phyloP scores from a whole-genome alignment of 148 eudicot genomes.

The Mesembryanthemum crystallinum region DNA sequence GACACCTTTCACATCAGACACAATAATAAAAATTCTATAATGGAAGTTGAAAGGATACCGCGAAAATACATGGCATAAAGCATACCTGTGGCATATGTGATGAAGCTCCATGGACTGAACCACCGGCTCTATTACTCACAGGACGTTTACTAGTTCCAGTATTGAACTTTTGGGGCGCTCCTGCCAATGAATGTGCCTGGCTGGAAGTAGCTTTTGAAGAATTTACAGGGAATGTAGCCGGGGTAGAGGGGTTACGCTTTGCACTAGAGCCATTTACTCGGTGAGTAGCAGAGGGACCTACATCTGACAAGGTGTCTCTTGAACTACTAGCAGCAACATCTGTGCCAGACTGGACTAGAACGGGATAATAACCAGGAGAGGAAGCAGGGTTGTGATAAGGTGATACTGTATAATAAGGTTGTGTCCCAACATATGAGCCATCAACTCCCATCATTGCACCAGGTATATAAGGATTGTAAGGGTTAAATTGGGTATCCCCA shows the following conservation, averaged over 20 bases:
- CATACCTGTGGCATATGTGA: conserved; percentile 59
- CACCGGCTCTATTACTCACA: conserved; percentile 32
- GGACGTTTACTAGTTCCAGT: conserved; percentile 54
- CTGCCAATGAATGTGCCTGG: conserved; percentile 37
- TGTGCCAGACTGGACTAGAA: conserved; percentile 53
- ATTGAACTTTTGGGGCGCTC: conserved; percentile 43
- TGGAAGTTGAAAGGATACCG: neutral
- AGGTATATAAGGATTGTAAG: conserved; percentile 96
- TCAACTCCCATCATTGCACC: conserved; percentile 90
- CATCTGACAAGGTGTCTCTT: conserved; percentile 40
- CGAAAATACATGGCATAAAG: neutral
- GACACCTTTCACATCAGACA: neutral
- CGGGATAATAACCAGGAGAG: conserved; percentile 56
- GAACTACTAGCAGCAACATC: conserved; percentile 48
- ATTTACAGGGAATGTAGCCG: conserved; percentile 38
- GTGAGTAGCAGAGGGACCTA: conserved; percentile 38
- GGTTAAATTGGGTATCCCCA: conserved; percentile 78
- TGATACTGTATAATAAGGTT: conserved; percentile 66
- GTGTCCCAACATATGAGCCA: conserved; percentile 60
- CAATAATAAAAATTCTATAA: neutral
- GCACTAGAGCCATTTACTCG: conserved; percentile 36
- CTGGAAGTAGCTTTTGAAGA: conserved; percentile 41
- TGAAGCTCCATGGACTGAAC: conserved; percentile 39
- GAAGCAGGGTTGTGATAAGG: conserved; percentile 57
- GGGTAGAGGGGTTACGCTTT: conserved; percentile 44